Evolutionary conservation across 129 eudicot species (phyloP).

Genomic region (Centrapalus pauciflorus): DNA sequence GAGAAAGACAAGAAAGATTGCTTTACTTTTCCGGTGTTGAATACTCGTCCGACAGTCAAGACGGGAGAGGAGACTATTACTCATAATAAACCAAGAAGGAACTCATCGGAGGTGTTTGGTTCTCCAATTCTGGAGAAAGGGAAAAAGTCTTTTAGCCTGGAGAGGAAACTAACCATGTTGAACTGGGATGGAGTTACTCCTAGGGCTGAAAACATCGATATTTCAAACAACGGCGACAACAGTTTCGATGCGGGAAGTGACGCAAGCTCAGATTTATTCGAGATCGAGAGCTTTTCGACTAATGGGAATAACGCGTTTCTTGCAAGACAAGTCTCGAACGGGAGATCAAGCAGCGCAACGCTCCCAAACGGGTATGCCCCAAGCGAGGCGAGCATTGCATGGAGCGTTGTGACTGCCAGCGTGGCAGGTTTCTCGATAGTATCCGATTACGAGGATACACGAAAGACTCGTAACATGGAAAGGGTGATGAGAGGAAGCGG

Average conservation of each 20-base stretch:
- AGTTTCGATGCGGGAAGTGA: slow-evolving; percentile 59
- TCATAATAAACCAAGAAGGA: slow-evolving; percentile 18
- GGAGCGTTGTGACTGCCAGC: slow-evolving; percentile 93
- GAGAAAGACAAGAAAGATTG: slow-evolving; percentile 13
- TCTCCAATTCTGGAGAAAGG: slow-evolving; percentile 33
- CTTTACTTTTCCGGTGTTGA: slow-evolving; percentile 22
- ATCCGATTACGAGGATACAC: slow-evolving; percentile 47
- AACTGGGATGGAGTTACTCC: slow-evolving; percentile 56
- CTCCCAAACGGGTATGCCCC: slow-evolving; percentile 70
- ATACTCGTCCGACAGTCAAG: slow-evolving; percentile 8
- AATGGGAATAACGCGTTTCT: slow-evolving; percentile 37
- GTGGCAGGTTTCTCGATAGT: slow-evolving; percentile 52
- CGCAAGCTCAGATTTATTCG: slow-evolving; percentile 77
- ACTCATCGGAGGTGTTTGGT: slow-evolving; percentile 41
- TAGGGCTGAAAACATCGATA: slow-evolving; percentile 26
- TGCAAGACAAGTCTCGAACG: slow-evolving; percentile 40
- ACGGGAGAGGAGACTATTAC: slow-evolving; percentile 2
- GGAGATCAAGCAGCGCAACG: slow-evolving; percentile 39
- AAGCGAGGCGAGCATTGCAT: slow-evolving; percentile 90
- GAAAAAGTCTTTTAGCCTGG: slow-evolving; percentile 33
- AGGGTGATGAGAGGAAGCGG: slow-evolving; percentile 25
- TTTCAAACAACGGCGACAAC: slow-evolving; percentile 12
- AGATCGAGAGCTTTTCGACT: slow-evolving; percentile 67
- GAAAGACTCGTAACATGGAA: slow-evolving; percentile 4
- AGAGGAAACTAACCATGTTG: slow-evolving; percentile 37